These are phyloP conservation scores for Penicillium pancosmium DNA, from an alignment of 495 filamentous ascomycete genomes.

Conservation along the genomic window DNA sequence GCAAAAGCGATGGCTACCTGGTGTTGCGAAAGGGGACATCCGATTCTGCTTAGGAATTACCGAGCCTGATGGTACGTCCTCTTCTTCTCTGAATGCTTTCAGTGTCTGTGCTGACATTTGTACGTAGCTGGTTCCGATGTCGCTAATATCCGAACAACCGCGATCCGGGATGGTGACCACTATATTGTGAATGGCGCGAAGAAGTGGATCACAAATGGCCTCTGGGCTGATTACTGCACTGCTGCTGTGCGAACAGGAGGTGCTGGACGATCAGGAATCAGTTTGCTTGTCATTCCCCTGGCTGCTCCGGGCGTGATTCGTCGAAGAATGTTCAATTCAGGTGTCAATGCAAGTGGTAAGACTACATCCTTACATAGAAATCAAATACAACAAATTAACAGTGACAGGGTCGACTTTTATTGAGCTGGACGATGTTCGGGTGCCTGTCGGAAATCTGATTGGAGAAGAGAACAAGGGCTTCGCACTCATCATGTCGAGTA, in stretches of 20 bases:
- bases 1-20: conserved; percentile 51
- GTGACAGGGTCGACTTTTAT: conserved; percentile 48
- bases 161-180: conserved; percentile 43
- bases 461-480: conserved; percentile 53
- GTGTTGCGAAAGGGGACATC: conserved; percentile 48
- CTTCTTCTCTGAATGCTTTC: conserved; percentile 7
- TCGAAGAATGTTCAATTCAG: conserved; percentile 80
- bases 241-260: conserved; percentile 58
- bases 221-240: conserved; percentile 57
- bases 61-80: conserved; percentile 50
- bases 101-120: conserved; percentile 4
- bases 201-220: conserved; percentile 62
- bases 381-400: conserved; percentile 4
- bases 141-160: conserved; percentile 54
- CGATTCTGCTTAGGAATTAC: conserved; percentile 60
- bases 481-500: conserved; percentile 53
- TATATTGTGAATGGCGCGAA: conserved; percentile 59
- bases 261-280: conserved; percentile 48
- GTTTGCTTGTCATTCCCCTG: conserved; percentile 55
- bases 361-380: neutral
- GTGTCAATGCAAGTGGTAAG: conserved; percentile 49
- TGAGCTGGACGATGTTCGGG: conserved; percentile 49
- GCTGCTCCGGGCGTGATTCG: conserved; percentile 52
- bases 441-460: conserved; percentile 46
- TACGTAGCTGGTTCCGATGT: conserved; percentile 54